These are phyloP conservation scores for Aegilops umbellulata DNA, from an alignment of 176 grass and related monocot genomes.

Conservation along the genomic window DNA sequence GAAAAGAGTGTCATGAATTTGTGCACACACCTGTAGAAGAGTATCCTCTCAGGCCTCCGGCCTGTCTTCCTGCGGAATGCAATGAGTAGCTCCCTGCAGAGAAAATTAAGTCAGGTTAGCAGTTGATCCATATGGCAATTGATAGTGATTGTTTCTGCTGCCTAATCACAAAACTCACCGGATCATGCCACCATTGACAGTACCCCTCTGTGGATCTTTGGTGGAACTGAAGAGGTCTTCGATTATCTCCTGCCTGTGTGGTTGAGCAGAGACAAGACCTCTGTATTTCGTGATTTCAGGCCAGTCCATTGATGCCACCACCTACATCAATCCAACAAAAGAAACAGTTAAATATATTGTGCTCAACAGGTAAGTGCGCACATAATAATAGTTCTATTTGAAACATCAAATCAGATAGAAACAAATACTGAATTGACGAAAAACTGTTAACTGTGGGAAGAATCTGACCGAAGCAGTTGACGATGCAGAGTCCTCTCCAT, in stretches of 20 bases:
- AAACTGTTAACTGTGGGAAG: no score
- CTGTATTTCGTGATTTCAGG: conserved; percentile 63
- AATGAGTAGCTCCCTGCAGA: conserved; percentile 50
- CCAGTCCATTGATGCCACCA: conserved; percentile 76
- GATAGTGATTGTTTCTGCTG: neutral
- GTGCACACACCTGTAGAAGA: conserved; percentile 56
- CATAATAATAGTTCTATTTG: neutral
- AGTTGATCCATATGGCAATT: neutral
- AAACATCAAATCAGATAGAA: neutral
- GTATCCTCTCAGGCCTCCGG: conserved; percentile 43
- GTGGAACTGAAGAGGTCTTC: conserved; percentile 42
- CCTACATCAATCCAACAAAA: conserved; percentile 31
- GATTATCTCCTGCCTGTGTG: conserved; percentile 57
- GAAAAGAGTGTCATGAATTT: neutral
- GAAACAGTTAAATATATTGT: neutral
- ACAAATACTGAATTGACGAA: no score
- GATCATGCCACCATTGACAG: conserved; percentile 43
- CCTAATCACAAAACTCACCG: conserved; percentile 27
- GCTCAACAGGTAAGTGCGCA: neutral
- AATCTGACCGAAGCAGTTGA: no score
- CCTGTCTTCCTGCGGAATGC: conserved; percentile 39
- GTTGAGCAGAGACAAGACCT: conserved; percentile 61
- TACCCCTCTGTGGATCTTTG: conserved; percentile 30
- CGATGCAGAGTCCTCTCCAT: no score
- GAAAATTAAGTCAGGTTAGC: conserved; percentile 7